These are phyloP conservation scores for Garcia nutans DNA, from an alignment of 345 rosid genomes.

Conservation along the genomic window DNA sequence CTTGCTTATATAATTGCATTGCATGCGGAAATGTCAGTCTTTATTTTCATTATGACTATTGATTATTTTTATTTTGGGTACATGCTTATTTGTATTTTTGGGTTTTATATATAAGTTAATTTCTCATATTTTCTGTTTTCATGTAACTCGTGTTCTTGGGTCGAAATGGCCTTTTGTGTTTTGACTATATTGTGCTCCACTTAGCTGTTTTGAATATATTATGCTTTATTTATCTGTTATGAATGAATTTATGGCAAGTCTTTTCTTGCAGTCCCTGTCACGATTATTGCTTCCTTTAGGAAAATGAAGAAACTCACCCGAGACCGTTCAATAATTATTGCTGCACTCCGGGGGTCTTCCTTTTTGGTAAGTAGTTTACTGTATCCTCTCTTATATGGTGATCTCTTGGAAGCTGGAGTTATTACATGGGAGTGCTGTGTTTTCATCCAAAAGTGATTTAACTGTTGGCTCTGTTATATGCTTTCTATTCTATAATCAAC, in stretches of 20 bases:
- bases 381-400: background rate
- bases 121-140: background rate
- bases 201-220: background rate
- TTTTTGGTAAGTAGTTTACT: constrained; percentile 52
- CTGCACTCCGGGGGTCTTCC: constrained; percentile 76
- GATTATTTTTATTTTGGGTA: background rate
- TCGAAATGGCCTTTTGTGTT: background rate
- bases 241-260: background rate
- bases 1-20: background rate
- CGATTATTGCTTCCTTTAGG: constrained; percentile 64
- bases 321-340: constrained; percentile 44
- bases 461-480: no score
- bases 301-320: constrained; percentile 79
- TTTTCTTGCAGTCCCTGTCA: constrained; percentile 64
- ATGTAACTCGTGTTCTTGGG: background rate
- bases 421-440: background rate
- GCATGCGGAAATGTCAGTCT: background rate
- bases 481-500: no score
- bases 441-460: constrained; percentile 7
- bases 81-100: no score
- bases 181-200: no score
- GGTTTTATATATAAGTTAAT: no score
- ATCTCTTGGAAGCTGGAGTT: background rate
- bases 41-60: no score
- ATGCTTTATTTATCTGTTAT: background rate